Base-by-base conservation (phyloP, 2,329 filamentous ascomycete species). In the Fusarium sp. region DNA sequence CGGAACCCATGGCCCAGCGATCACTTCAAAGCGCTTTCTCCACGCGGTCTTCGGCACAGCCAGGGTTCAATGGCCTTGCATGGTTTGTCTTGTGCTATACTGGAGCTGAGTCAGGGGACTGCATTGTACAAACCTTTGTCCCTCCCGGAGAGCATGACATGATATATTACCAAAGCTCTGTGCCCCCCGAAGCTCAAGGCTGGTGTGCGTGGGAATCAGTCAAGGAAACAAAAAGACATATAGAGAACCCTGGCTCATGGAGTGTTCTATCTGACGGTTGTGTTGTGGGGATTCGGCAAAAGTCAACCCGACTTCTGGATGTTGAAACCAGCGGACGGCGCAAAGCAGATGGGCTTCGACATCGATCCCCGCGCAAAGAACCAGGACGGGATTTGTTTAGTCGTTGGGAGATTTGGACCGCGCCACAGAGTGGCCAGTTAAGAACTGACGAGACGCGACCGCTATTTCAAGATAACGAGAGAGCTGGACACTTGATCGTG, bases 231-330 rank as follows among this genome's bases (percentile, higher is more conserved):
- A 86, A 82, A 42, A 86, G 87, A 51, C 85, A 83, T 14, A 84
- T 94, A 13, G 80, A 85, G n/a, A 87, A 91, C 41, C 91, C 91
- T 0, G 92, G 92, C 0, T 79, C 83, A 0, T 94, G 92, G 92
- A 88, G 91, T 68, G 83, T 89, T 3, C 83, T 93, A 12, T 84
- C 86, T 1, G 87, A 86, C 36, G 89, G 90, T 1, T 88, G 88
- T 61, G 83, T 93, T 15, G 83, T 93, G 2, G 92, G 92, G 1
- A 84, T 94, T 18, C 85, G 91, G 35, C 87, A 81, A 70, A 85
- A 84, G 70, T 75, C 75, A 26, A 75, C 76, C 18, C 51, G 71
- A 66, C 59, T 45, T 26, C 39, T 44, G 15, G 66, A 69, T 36
- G 61, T 61, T 22, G 58, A 73, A 28, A 51, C 36, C 51, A 53